These are phyloP conservation scores for Arxiozyma slooffiae DNA, from an alignment of 1,139 yeast genomes.

Conservation along the genomic window DNA sequence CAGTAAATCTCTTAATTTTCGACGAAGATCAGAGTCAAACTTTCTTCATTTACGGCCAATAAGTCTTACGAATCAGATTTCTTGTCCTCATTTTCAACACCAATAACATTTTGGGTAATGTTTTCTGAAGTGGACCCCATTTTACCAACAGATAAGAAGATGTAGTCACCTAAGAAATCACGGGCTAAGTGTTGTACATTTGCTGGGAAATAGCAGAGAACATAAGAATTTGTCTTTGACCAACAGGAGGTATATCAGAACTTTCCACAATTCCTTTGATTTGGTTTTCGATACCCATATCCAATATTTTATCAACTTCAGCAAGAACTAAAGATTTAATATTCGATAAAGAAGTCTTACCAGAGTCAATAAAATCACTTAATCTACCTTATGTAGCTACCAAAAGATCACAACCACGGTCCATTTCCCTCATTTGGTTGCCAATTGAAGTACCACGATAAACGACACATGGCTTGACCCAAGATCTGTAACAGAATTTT, in stretches of 20 bases:
- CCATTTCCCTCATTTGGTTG: slow-evolving; percentile 76
- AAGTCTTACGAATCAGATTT: slow-evolving; percentile 85
- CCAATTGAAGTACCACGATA: slow-evolving; percentile 98
- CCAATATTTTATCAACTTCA: slow-evolving; percentile 99
- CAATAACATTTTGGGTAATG: slow-evolving; percentile 85
- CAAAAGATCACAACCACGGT: slow-evolving; percentile 87
- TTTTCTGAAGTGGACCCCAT: slow-evolving; percentile 97
- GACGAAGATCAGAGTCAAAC: slow-evolving; percentile 86
- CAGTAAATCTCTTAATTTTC: slow-evolving; percentile 99
- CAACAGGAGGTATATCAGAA: slow-evolving; percentile 91
- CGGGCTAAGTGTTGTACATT: slow-evolving; percentile 95
- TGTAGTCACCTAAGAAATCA: slow-evolving; percentile 91
- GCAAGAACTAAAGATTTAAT: slow-evolving; percentile 91
- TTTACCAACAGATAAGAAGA: slow-evolving; percentile 94
- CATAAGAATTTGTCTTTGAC: slow-evolving; percentile 91
- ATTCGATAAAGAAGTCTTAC: slow-evolving; percentile 77
- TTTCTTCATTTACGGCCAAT: slow-evolving; percentile 64
- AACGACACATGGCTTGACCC: slow-evolving; percentile 95
- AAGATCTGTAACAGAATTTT: slow-evolving; percentile 93
- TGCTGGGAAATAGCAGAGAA: slow-evolving; percentile 96
- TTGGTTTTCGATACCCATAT: slow-evolving; percentile 99
- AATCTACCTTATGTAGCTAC: slow-evolving; percentile 99
- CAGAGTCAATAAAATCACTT: slow-evolving; percentile 90
- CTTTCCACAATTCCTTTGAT: slow-evolving; percentile 96
- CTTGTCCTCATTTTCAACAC: slow-evolving; percentile 94